Evolutionary conservation across 805 yeast genomes (phyloP).

Genomic region (Monosporozyma siamensis): DNA sequence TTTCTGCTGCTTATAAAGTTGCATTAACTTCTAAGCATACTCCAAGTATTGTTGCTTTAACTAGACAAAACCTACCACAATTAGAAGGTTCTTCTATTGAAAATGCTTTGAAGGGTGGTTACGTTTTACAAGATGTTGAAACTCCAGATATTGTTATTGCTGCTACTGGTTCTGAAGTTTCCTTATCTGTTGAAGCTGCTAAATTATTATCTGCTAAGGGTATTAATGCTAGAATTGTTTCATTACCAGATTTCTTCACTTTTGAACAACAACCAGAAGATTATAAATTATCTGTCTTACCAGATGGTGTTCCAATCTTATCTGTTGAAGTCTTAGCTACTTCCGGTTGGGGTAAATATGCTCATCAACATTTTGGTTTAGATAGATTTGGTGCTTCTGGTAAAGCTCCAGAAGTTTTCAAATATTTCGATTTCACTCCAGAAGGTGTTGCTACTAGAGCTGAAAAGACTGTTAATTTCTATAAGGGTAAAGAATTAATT

Average conservation of each 20-base stretch:
- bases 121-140: constrained; percentile 52
- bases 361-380: constrained; percentile 94
- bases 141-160: constrained; percentile 67
- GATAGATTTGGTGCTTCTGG: constrained; percentile 97
- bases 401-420: constrained; percentile 72
- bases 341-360: constrained; percentile 86
- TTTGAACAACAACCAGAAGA: constrained; percentile 76
- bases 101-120: constrained; percentile 93
- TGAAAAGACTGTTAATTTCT: constrained; percentile 65
- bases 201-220: constrained; percentile 46
- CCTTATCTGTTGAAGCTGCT: constrained; percentile 72
- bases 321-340: constrained; percentile 92
- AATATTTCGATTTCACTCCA: constrained; percentile 80
- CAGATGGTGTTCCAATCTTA: constrained; percentile 87
- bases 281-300: constrained; percentile 79
- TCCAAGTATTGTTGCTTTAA: constrained; percentile 66
- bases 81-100: constrained; percentile 86
- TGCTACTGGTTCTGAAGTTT: constrained; percentile 90
- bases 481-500: constrained; percentile 60
- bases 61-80: constrained; percentile 88
- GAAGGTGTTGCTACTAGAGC: constrained; percentile 90
- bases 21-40: constrained; percentile 54
- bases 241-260: constrained; percentile 86
- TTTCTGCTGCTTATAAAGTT: constrained; percentile 68
- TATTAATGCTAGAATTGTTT: constrained; percentile 71